Base-by-base conservation (phyloP, 2,329 filamentous ascomycete species). In the Ascochyta clinopodiicola region DNA sequence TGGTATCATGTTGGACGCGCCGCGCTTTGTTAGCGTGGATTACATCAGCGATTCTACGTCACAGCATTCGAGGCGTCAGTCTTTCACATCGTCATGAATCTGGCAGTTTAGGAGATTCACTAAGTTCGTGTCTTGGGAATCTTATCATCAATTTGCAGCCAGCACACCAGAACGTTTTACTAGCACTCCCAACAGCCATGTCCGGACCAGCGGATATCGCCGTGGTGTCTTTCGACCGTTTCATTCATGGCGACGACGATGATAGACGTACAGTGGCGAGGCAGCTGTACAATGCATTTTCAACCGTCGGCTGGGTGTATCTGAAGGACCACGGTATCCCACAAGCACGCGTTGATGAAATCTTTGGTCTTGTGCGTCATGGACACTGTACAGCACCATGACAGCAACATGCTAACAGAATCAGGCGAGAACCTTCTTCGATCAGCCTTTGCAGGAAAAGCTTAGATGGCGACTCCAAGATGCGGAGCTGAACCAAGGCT, bases 251-350 rank as follows among this genome's bases (percentile, higher is more conserved):
- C 10, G 44, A 35, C 17, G 57, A 67, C 31, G 58, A 57, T 3
- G 66, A 65, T 12, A 63, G 61, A 35, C 58, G 52, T 10, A 59
- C 49, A 4, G 67, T 71, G 21, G 64, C 67, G 3, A 68, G 60
- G 38, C 51, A 76, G 34, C 67, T 79, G 13, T 75, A 78, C 53
- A 49, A 71, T 13, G 77, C 75, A 2, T 77, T 77, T 35, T 71
- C 70, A 36, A 72, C 65, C 6, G 70, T 77, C 7, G 77, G 77
- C 2, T 79, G 78, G 64, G 76, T 78, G n/a, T 78, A 78, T 46
- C 62, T 80, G 25, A 71, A 72, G 54, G 77, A 77, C 37, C 75
- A 78, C 51, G 75, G 75, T 7, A 66, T 80, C 1, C 61, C 71
- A 3, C 68, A 73, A 54, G 60, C 68, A 22, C 56, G 64, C 21